Conservation (phyloP, 1,284 basidiomycete genomes). For the Neotropicomus parvogracilis region DNA sequence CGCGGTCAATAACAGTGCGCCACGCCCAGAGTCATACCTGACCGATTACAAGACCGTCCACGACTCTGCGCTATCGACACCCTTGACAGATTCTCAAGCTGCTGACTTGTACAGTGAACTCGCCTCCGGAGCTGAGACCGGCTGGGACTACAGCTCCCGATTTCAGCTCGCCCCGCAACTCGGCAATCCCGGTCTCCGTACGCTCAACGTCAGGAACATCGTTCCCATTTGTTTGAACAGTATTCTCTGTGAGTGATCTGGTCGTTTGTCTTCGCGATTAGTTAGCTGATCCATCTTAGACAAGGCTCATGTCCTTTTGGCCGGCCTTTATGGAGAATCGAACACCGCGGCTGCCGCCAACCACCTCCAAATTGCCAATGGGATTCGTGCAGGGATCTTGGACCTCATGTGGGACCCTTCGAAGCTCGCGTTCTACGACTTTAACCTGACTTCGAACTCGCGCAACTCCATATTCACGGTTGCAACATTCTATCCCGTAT, state of each 20-base stretch:
- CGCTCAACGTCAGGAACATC: constrained; percentile 67
- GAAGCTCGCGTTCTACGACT: constrained; percentile 88
- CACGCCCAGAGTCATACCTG: constrained; percentile 82
- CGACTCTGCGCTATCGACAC: constrained; percentile 50
- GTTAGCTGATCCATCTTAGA: constrained; percentile 40
- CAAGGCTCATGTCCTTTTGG: constrained; percentile 59
- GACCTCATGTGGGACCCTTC: constrained; percentile 84
- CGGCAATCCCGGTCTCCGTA: constrained; percentile 56
- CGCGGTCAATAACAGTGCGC: constrained; percentile 77
- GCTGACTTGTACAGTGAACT: constrained; percentile 83
- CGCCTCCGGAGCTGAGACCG: constrained; percentile 83
- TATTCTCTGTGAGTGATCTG: constrained; percentile 64
- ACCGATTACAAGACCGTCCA: constrained; percentile 77
- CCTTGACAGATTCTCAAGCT: constrained; percentile 59
- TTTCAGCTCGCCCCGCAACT: constrained; percentile 44
- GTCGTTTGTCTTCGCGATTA: not conserved
- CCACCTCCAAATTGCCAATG: constrained; percentile 58
- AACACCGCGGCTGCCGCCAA: constrained; percentile 45
- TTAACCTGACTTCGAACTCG: constrained; percentile 64
- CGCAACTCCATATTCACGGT: constrained; percentile 64
- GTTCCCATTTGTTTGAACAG: constrained; percentile 82
- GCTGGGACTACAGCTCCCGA: constrained; percentile 54
- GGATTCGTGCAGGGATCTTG: constrained; percentile 66
- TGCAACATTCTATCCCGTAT: constrained; percentile 82
- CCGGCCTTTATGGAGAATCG: constrained; percentile 55